Base-by-base conservation (phyloP, 2,329 filamentous ascomycete genomes). In the Tolypocladium cylindrosporum region DNA sequence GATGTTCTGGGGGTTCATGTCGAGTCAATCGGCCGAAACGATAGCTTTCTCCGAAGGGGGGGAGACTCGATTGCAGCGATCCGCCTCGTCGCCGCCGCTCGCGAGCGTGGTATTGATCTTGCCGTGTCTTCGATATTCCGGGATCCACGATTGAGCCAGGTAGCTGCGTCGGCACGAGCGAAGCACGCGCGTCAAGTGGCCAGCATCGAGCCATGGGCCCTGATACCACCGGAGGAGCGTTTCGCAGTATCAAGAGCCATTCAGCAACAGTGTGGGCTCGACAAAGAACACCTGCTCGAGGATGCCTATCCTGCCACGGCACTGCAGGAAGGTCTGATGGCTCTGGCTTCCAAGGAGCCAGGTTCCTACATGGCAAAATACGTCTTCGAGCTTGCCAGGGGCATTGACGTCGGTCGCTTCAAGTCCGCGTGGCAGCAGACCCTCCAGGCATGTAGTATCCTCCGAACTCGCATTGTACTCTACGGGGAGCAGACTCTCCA, bases 301-400 rank as follows among this genome's bases (percentile, higher is more conserved):
- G 73, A 77, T 56, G 61, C 71, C 1, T 76, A 72, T 52, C 74
- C 74, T 14, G 75, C 72, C 63, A 72, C 72, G 6, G 67, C 70
- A 1, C 64, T 77, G 1, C 75, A 77, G 55, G 71, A 72, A 57
- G 74, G 72, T 2, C 65, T 77, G 1, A 63, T 77, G 24, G 69
- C 73, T 0, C 59, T 75, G 1, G 65, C 73, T 0, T 63, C 61
- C 19, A 68, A 68, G 45, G 63, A 69, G 16, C 54, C 64, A 0
- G 72, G 72, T 3, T 69, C 70, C 2, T 78, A 78, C 48, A 65
- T 75, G 14, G 67, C 68, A 4, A 66, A 69, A 50, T 60, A 66
- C 27, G 66, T 64, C 2, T 58, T 69, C 19, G 58, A 62, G 19
- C 61, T 71, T 6, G 40, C 61, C 0, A 42, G 36, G 13, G 27